Conservation (phyloP, 179 eudicot species). For the Dionaea muscipula region DNA sequence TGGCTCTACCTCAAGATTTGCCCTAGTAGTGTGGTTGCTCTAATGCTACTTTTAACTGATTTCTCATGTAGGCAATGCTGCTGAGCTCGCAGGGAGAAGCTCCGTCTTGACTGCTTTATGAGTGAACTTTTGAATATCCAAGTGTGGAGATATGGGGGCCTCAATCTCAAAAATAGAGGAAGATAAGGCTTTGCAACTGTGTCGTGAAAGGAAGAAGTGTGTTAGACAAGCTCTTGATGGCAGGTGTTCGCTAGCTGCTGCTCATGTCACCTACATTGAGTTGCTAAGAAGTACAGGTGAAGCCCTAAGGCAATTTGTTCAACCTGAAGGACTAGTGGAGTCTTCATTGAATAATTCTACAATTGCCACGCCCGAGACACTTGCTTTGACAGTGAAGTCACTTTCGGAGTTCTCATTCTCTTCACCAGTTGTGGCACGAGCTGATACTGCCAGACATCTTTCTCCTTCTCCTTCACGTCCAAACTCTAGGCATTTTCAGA, state of each 20-base stretch:
- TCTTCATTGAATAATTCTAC: constrained; percentile 50
- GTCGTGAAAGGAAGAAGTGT: constrained; percentile 74
- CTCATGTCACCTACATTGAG: constrained; percentile 62
- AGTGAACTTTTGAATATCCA: constrained; percentile 10
- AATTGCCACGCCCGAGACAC: constrained; percentile 57
- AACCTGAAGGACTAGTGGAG: constrained; percentile 44
- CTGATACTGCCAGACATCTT: constrained; percentile 28
- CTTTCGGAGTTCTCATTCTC: constrained; percentile 49
- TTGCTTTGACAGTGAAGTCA: constrained; percentile 43
- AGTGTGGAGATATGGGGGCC: constrained; percentile 50
- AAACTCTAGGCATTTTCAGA: constrained; percentile 33
- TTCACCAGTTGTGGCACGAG: constrained; percentile 48
- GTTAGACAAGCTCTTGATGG: constrained; percentile 88
- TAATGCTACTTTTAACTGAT: too few species aligned
- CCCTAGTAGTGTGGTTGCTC: too few species aligned
- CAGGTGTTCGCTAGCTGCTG: constrained; percentile 74
- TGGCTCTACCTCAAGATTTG: too few species aligned
- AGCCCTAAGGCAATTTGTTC: constrained; percentile 60
- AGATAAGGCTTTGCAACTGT: constrained; percentile 68
- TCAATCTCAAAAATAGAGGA: constrained; percentile 68
- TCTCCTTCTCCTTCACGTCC: constrained; percentile 64
- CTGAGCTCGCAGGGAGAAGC: too few species aligned
- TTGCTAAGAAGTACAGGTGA: constrained; percentile 54
- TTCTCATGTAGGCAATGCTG: too few species aligned
- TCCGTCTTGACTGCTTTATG: constrained; percentile 13